phyloP scores from a whole-genome alignment of 345 rosid genomes.

The Citrus maxima region DNA sequence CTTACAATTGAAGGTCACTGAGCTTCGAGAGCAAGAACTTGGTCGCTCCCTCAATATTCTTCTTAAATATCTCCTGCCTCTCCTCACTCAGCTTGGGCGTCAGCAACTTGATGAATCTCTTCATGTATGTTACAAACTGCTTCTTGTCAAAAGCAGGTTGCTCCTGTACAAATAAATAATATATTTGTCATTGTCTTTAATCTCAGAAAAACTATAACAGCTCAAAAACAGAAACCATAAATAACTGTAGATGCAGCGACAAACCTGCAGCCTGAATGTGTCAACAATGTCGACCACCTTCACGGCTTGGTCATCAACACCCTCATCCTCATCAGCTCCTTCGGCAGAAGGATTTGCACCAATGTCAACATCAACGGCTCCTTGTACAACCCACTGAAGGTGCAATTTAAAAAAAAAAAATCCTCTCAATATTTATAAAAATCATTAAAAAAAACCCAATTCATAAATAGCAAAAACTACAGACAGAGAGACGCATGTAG shows the following conservation, averaged over 20 bases:
- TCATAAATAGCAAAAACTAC: background rate
- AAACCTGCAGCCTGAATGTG: conserved; percentile 98
- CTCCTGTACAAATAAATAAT: conserved; percentile 45
- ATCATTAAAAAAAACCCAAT: background rate
- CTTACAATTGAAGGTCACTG: conserved; percentile 90
- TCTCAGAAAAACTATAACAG: background rate
- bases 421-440: background rate
- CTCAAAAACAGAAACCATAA: background rate
- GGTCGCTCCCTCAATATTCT: conserved; percentile 84
- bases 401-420: background rate
- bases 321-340: conserved; percentile 76
- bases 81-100: conserved; percentile 58
- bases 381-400: conserved; percentile 78
- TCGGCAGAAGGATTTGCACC: conserved; percentile 99
- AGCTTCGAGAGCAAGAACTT: conserved; percentile 83
- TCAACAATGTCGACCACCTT: conserved; percentile 98
- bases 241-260: background rate
- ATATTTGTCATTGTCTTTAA: background rate
- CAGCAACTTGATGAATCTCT: conserved; percentile 75
- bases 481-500: too few species aligned
- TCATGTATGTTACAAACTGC: conserved; percentile 59
- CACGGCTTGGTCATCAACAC: conserved; percentile 73
- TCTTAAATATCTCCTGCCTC: conserved; percentile 57
- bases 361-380: conserved; percentile 70
- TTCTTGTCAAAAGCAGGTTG: conserved; percentile 94